phyloP scores from a whole-genome alignment of 2,329 filamentous ascomycete genomes.

The Fusarium solani-melongenae region DNA sequence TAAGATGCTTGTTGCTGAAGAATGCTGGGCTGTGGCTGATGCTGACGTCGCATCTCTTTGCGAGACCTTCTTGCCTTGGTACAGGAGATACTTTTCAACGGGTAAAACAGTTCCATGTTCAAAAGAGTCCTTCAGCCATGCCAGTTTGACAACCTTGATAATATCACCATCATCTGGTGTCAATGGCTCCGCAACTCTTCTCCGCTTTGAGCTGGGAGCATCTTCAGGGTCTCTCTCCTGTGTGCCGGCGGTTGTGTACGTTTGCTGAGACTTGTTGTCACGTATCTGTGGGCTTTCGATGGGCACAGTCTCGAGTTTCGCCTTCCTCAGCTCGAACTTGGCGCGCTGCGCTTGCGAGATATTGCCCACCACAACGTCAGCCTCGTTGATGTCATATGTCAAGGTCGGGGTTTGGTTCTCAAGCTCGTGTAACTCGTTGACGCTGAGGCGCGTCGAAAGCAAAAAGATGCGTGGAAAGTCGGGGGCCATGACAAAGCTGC shows the following conservation, averaged over 20 bases:
- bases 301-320: conserved; percentile 68
- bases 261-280: background rate
- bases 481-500: conserved; percentile 37
- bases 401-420: conserved; percentile 73
- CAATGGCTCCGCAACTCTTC: conserved; percentile 15
- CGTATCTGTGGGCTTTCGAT: conserved; percentile 10
- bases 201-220: conserved; percentile 30
- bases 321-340: conserved; percentile 78
- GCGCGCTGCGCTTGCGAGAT: conserved; percentile 77
- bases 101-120: conserved; percentile 58
- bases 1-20: conserved; percentile 31
- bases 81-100: conserved; percentile 63
- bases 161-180: conserved; percentile 26
- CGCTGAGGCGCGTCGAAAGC: conserved; percentile 74
- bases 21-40: background rate
- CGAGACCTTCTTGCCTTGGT: conserved; percentile 57
- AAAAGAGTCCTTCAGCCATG: conserved; percentile 68
- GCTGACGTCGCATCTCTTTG: background rate
- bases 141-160: conserved; percentile 66
- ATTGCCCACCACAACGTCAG: conserved; percentile 79
- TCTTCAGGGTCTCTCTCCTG: conserved; percentile 2
- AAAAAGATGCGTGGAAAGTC: conserved; percentile 76
- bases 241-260: background rate
- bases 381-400: conserved; percentile 78
- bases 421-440: conserved; percentile 70